Percentiles rank a stretch among this genome's conserved stretches.
phyloP scores from a whole-genome alignment of 1,284 basidiomycete genomes.

The Cryptococcus sp. region DNA sequence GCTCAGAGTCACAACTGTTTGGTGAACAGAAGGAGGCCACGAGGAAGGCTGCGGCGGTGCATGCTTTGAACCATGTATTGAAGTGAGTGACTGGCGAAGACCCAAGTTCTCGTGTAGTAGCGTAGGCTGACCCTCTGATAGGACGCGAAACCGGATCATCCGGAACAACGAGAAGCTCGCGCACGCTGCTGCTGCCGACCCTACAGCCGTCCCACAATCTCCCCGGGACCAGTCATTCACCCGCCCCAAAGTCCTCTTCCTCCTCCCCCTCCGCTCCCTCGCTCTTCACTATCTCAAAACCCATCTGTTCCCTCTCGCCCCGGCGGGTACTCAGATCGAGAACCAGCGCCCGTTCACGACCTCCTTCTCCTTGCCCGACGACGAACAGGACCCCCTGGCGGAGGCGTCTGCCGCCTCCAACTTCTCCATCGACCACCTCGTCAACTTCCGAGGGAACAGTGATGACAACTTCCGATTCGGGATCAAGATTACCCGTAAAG shows the following conservation, averaged over 20 bases:
- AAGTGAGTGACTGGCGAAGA: constrained; percentile 57
- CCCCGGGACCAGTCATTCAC: constrained; percentile 97
- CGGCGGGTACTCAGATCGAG: constrained; percentile 69
- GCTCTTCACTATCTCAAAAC: constrained; percentile 71
- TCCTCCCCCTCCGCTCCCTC: constrained; percentile 87
- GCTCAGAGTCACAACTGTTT: constrained; percentile 32
- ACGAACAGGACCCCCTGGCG: constrained; percentile 74
- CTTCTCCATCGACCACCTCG: constrained; percentile 85
- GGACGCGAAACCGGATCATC: constrained; percentile 86
- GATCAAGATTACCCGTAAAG: constrained; percentile 84
- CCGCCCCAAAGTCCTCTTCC: constrained; percentile 85
- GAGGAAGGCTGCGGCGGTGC: constrained; percentile 67
- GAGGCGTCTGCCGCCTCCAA: constrained; percentile 52
- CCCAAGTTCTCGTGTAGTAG: not conserved
- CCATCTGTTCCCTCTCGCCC: constrained; percentile 64
- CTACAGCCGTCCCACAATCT: constrained; percentile 58
- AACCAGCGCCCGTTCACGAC: constrained; percentile 75
- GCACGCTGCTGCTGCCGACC: constrained; percentile 51
- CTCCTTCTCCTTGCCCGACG: constrained; percentile 80
- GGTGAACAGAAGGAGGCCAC: constrained; percentile 51
- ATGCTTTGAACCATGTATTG: constrained; percentile 77
- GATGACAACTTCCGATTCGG: constrained; percentile 95
- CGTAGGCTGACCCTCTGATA: constrained; percentile 41
- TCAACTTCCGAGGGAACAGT: constrained; percentile 93
- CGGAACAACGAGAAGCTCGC: constrained; percentile 91